Percentiles rank a stretch among this genome's conserved stretches.
phyloP scores from a whole-genome alignment of 257 asterid species.

The Petrea volubilis region DNA sequence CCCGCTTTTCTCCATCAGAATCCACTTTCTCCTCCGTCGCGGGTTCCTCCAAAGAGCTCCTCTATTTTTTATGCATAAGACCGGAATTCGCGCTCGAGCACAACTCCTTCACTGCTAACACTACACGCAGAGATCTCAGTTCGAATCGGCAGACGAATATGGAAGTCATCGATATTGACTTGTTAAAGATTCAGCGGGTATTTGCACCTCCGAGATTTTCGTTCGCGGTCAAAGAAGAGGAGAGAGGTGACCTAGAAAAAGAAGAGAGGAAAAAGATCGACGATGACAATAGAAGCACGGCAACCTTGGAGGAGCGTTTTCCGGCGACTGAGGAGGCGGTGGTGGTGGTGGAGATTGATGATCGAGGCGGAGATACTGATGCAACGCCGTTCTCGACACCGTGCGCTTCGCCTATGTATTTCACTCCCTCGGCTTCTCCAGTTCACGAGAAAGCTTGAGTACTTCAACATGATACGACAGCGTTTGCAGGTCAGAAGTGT shows the following conservation, averaged over 20 bases:
- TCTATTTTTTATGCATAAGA: constrained; percentile 47
- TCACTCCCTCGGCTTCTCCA: constrained; percentile 53
- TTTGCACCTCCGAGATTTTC: constrained; percentile 63
- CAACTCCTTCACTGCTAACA: constrained; percentile 13
- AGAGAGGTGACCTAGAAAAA: constrained; percentile 43
- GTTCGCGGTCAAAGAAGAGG: constrained; percentile 64
- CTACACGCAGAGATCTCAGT: not conserved
- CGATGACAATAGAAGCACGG: constrained; percentile 16
- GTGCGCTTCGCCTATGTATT: constrained; percentile 50
- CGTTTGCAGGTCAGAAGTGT: not conserved
- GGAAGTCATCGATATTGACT: constrained; percentile 59
- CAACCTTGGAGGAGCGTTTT: constrained; percentile 40
- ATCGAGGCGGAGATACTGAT: constrained; percentile 2
- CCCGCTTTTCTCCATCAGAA: constrained; percentile 29
- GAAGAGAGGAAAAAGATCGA: not conserved
- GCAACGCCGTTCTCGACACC: constrained; percentile 57
- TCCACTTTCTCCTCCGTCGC: constrained; percentile 27
- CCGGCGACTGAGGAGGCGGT: constrained; percentile 23
- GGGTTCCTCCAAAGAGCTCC: constrained; percentile 57
- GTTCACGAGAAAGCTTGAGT: constrained; percentile 18
- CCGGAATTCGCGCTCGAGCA: constrained; percentile 33
- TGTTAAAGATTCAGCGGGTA: constrained; percentile 53
- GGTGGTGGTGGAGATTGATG: constrained; percentile 28
- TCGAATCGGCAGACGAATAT: constrained; percentile 27
- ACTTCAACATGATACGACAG: not conserved